Conservation (phyloP, 2,329 filamentous ascomycete genomes). For the Tolypocladium album region DNA sequence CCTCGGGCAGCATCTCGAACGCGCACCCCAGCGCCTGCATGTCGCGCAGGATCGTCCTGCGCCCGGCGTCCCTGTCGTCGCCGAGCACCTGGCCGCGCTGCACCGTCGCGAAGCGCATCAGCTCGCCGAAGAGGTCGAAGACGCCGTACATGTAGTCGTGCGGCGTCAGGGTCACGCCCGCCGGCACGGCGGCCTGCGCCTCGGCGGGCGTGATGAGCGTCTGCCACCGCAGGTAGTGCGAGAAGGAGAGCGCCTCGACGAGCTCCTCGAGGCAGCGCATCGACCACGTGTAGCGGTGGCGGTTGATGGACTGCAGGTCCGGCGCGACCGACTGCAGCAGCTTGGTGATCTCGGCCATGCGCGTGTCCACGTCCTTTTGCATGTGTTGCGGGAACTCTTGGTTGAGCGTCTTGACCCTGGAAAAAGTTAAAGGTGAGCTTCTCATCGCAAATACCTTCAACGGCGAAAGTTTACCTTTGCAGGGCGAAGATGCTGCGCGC, state of each 20-base stretch:
- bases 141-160: slow-evolving; percentile 86
- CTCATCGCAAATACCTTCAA: neutral
- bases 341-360: slow-evolving; percentile 58
- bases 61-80: slow-evolving; percentile 25
- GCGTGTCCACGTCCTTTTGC: slow-evolving; percentile 56
- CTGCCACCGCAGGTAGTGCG: slow-evolving; percentile 75
- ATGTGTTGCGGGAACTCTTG: slow-evolving; percentile 57
- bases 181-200: slow-evolving; percentile 36
- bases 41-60: slow-evolving; percentile 62
- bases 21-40: slow-evolving; percentile 66
- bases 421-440: neutral
- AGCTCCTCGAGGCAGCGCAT: slow-evolving; percentile 89
- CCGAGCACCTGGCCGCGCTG: slow-evolving; percentile 48
- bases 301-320: slow-evolving; percentile 70
- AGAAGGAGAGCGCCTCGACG: slow-evolving; percentile 82
- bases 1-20: slow-evolving; percentile 63
- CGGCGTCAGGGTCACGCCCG: slow-evolving; percentile 54
- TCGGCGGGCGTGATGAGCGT: slow-evolving; percentile 59
- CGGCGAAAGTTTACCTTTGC: slow-evolving; percentile 20
- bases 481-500: slow-evolving; percentile 25
- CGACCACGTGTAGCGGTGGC: slow-evolving; percentile 69
- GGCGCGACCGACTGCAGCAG: slow-evolving; percentile 57
- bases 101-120: slow-evolving; percentile 95
- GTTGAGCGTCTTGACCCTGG: slow-evolving; percentile 53
- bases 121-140: slow-evolving; percentile 88